These are phyloP conservation scores for Rubroboletus satanas DNA, from an alignment of 768 basidiomycete genomes.

Conservation along the genomic window DNA sequence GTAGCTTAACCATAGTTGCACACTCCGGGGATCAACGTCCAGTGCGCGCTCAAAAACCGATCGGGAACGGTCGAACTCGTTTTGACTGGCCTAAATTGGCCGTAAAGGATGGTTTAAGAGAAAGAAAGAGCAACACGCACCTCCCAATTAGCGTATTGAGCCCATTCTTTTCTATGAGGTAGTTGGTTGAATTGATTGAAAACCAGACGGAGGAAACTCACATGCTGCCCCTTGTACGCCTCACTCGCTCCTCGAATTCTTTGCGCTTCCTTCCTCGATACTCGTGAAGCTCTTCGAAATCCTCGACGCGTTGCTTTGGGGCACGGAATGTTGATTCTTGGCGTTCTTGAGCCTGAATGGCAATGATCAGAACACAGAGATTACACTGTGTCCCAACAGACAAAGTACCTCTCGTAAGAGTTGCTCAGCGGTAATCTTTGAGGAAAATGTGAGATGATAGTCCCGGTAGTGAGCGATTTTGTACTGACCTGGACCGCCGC, in stretches of 20 bases:
- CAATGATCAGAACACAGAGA: background rate
- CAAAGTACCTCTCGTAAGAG: constrained; percentile 80
- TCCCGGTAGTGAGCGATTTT: background rate
- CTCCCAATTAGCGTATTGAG: constrained; percentile 86
- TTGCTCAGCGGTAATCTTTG: constrained; percentile 96
- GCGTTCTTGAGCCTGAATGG: constrained; percentile 84
- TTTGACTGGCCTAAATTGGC: constrained; percentile 74
- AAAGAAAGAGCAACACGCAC: constrained; percentile 34
- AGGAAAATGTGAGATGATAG: constrained; percentile 14
- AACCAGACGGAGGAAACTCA: constrained; percentile 32
- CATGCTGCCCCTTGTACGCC: constrained; percentile 79
- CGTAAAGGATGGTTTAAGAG: background rate
- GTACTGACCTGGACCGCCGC: constrained; percentile 80
- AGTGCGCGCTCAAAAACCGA: constrained; percentile 96
- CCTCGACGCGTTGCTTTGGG: constrained; percentile 93
- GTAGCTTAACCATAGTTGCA: constrained; percentile 92
- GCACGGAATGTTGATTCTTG: constrained; percentile 91
- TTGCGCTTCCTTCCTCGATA: constrained; percentile 89
- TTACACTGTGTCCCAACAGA: background rate
- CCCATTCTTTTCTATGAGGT: constrained; percentile 70
- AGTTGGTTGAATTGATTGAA: background rate
- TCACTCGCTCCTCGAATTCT: constrained; percentile 89
- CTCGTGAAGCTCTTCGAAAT: constrained; percentile 88
- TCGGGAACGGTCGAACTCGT: constrained; percentile 90
- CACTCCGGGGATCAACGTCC: constrained; percentile 87